phyloP scores from a whole-genome alignment of 768 basidiomycete species.

The Macrocybe gigantea region DNA sequence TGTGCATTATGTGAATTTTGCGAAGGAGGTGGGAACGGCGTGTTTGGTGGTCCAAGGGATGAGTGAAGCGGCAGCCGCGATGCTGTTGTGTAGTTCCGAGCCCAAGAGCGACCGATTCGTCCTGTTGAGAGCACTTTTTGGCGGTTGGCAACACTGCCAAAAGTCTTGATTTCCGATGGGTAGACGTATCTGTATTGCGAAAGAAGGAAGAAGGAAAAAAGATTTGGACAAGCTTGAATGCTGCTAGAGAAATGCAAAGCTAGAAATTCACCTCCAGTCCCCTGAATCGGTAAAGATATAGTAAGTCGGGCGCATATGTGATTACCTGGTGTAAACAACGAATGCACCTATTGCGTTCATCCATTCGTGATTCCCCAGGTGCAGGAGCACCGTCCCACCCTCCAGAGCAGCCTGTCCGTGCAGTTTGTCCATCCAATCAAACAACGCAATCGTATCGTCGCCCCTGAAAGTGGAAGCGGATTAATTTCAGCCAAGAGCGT shows the following conservation, averaged over 20 bases:
- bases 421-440: conserved; percentile 77
- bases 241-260: not conserved
- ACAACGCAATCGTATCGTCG: conserved; percentile 85
- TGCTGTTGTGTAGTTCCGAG: conserved; percentile 77
- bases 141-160: conserved; percentile 65
- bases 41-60: conserved; percentile 61
- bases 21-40: conserved; percentile 41
- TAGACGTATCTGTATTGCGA: conserved; percentile 66
- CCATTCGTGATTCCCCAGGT: conserved; percentile 94
- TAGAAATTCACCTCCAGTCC: conserved; percentile 68
- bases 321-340: conserved; percentile 4
- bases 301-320: conserved; percentile 7
- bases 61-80: conserved; percentile 79
- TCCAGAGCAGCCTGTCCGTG: conserved; percentile 62
- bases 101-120: conserved; percentile 77
- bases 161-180: conserved; percentile 75
- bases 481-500: not conserved
- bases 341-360: conserved; percentile 80
- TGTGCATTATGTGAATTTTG: conserved; percentile 14
- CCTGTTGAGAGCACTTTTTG: conserved; percentile 73
- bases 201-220: not conserved
- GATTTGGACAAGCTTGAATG: not conserved
- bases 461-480: conserved; percentile 45
- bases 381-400: conserved; percentile 70
- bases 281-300: conserved; percentile 31